Percentiles rank a stretch among this genome's conserved stretches.
phyloP scores from a whole-genome alignment of 495 filamentous ascomycete genomes.

The Penicillium lividum region DNA sequence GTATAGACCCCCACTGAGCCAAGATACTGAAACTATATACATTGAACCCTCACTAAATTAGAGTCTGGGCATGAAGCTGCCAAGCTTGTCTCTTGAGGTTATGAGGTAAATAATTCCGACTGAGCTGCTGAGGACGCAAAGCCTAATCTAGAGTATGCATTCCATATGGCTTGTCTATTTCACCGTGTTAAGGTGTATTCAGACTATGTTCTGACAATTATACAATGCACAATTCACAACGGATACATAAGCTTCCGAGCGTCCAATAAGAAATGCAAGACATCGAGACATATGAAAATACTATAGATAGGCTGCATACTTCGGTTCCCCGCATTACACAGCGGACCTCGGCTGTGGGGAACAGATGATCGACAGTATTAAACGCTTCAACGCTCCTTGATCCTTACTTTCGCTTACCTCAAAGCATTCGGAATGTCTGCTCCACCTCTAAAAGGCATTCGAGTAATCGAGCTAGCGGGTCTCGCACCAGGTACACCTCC shows the following conservation, averaged over 20 bases:
- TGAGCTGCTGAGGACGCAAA: no score
- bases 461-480: conserved; percentile 87
- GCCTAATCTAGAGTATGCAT: no score
- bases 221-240: background rate
- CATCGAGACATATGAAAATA: background rate
- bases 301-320: background rate
- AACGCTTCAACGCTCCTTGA: background rate
- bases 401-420: background rate
- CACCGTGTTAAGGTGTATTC: no score
- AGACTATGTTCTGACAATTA: background rate
- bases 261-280: no score
- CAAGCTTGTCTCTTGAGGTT: no score
- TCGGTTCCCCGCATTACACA: conserved; percentile 31
- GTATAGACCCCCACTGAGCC: no score
- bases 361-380: conserved; percentile 8
- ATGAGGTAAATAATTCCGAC: no score
- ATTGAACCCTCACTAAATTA: no score
- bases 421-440: conserved; percentile 19
- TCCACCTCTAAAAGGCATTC: conserved; percentile 68
- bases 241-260: background rate
- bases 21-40: no score
- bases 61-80: no score
- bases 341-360: conserved; percentile 41
- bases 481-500: conserved; percentile 71
- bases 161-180: no score